Conservation (phyloP, 2,329 filamentous ascomycete species). For the Tolypocladium pustulatum region DNA sequence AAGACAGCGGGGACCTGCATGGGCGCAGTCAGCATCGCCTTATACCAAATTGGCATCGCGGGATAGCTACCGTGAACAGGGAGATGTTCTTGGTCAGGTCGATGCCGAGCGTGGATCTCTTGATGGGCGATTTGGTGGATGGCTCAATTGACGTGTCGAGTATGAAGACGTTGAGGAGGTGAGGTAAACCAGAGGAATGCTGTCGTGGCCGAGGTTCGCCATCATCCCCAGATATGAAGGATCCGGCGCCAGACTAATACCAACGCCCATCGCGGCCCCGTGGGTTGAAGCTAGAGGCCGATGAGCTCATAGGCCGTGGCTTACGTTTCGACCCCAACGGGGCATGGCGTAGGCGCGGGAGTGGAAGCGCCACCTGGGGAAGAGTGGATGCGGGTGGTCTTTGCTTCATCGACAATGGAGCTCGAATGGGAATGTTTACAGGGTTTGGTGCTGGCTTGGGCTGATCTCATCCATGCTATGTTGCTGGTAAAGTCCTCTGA, state of each 20-base stretch:
- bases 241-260: not conserved
- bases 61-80: conserved; percentile 9
- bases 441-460: no score
- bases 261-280: not conserved
- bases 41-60: not conserved
- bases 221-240: not conserved
- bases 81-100: conserved; percentile 25
- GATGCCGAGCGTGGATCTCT: conserved; percentile 21
- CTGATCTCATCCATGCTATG: no score
- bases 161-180: not conserved
- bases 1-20: conserved; percentile 30
- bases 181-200: not conserved
- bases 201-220: not conserved
- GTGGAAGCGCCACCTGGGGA: not conserved
- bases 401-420: not conserved
- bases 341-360: not conserved
- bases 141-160: not conserved
- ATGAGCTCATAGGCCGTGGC: not conserved
- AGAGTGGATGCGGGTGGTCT: not conserved
- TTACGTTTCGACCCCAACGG: not conserved
- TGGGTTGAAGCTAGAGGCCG: not conserved
- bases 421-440: no score
- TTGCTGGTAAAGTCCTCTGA: no score
- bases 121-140: conserved; percentile 8
- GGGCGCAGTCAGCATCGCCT: not conserved